A percentile compares a stretch with the other conserved stretches of the same genome.
Conservation (phyloP, 768 basidiomycete genomes). For the Hygrocybe punicea region DNA sequence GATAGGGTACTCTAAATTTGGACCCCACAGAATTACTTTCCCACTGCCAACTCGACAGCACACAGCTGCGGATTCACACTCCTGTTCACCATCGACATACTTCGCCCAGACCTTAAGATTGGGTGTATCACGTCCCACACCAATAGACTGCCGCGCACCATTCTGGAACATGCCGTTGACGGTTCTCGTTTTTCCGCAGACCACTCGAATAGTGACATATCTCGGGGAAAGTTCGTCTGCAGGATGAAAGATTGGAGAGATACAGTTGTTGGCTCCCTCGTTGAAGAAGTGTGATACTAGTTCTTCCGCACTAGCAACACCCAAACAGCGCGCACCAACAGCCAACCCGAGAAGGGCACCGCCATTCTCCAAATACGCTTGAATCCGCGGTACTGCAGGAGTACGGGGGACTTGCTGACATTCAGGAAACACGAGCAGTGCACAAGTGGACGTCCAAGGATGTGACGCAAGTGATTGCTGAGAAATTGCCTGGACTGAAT, state of each 20-base stretch:
- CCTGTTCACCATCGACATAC: constrained; percentile 15
- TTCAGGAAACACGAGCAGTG: constrained; percentile 75
- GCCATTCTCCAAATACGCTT: constrained; percentile 60
- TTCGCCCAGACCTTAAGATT: constrained; percentile 32
- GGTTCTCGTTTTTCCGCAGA: background rate
- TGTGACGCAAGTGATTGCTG: constrained; percentile 54
- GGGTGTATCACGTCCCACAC: background rate
- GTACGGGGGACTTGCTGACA: constrained; percentile 44
- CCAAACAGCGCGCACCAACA: constrained; percentile 48
- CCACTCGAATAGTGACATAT: background rate
- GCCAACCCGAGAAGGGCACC: constrained; percentile 70
- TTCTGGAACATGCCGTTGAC: background rate
- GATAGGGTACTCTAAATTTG: constrained; percentile 57
- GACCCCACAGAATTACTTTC: constrained; percentile 52
- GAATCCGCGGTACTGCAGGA: constrained; percentile 45
- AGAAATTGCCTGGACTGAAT: constrained; percentile 71
- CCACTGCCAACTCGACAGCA: constrained; percentile 42
- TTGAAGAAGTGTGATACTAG: constrained; percentile 38
- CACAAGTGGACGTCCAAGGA: constrained; percentile 76
- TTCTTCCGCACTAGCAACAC: constrained; percentile 40
- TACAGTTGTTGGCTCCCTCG: constrained; percentile 29
- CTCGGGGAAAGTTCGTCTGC: background rate
- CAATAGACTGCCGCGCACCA: background rate
- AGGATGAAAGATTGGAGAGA: constrained; percentile 23
- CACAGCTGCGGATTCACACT: constrained; percentile 32